Evolutionary conservation across 2,329 filamentous ascomycete species (phyloP), one percentile per base, ranked within the genome.

Genomic region (Pseudohalonectria lignicola): DNA sequence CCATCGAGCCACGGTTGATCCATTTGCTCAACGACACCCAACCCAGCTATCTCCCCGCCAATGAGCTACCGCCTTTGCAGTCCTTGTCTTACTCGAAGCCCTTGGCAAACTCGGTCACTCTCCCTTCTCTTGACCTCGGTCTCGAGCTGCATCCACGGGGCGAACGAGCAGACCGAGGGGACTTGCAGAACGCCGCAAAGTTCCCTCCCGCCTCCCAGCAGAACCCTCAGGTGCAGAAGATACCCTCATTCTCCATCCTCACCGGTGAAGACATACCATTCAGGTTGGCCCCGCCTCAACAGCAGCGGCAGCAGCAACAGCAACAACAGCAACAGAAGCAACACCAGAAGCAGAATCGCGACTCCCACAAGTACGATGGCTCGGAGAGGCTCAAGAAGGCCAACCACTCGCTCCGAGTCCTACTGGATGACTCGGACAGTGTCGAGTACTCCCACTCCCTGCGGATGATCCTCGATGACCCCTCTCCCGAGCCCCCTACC

Each of bases 1-100:
- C 74, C 52, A 79, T 79, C 60, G 76, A 80, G 67, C 76, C 76
- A 53, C 72, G 75, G 53, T 64, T 80, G 47, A 80, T 79, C 53
- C 74, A 79, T 54, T 60, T 79, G 47, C 63, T 79, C 50, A 79
- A 79, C 56, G 36, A 38, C 26, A 19, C 17, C 64, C 35, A 63
- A 63, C 31, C 62, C 63, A 44, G 65, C 67, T 33, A 64, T 64
- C 46, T 59, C 62, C 62, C 59, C 49, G 63, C 66, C 44, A 59
- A 67, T 49, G 70, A 74, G 43, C 64, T 76, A 3, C 73, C 74
- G 28, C 67, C 74, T 35, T 59, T 76, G 31, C 69, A 74, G 44
- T 58, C 60, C 43, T 57, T 55, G 43, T 65, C 61, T 44, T 63
- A 65, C 35, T 59, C 63, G 15, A 62, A 62, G 42, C 52, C 60